Conservation (phyloP, 768 basidiomycete species). For the Calocera cornea region DNA sequence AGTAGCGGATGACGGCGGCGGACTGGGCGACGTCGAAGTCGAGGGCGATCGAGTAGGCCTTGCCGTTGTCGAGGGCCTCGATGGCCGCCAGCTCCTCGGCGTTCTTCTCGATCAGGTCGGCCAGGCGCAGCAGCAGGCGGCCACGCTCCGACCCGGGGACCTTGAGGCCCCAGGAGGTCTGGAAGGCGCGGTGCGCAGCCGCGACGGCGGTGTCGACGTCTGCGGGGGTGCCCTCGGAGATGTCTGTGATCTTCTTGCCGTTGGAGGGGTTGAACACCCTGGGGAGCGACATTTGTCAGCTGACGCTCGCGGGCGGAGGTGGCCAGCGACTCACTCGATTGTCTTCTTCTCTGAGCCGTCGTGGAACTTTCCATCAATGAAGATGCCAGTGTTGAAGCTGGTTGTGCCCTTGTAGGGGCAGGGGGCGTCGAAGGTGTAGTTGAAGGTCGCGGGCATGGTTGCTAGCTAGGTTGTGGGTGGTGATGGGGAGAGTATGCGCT, state of each 20-base stretch:
- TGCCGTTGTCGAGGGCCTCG: constrained; percentile 56
- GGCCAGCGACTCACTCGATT: constrained; percentile 47
- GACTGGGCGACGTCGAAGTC: constrained; percentile 24
- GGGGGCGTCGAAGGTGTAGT: background rate
- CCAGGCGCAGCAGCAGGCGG: constrained; percentile 47
- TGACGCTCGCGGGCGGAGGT: background rate
- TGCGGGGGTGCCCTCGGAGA: constrained; percentile 45
- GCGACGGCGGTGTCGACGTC: constrained; percentile 69
- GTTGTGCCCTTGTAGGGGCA: constrained; percentile 3
- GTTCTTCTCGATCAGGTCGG: constrained; percentile 48
- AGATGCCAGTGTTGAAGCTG: constrained; percentile 46
- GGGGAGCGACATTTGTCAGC: constrained; percentile 6
- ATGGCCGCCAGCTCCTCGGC: constrained; percentile 54
- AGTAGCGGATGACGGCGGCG: constrained; percentile 41
- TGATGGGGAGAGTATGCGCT: background rate
- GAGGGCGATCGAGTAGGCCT: constrained; percentile 33
- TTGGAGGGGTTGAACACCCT: constrained; percentile 54
- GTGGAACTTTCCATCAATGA: constrained; percentile 55
- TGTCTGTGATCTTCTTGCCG: constrained; percentile 45
- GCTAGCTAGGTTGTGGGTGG: background rate
- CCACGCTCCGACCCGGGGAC: constrained; percentile 39
- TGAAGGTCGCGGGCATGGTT: background rate
- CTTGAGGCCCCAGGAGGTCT: constrained; percentile 57
- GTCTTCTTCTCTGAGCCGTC: constrained; percentile 41
- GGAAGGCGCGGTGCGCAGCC: constrained; percentile 49